These are phyloP conservation scores for maize (Zea mays) DNA, from an alignment of 176 grass and related monocot genomes.

Conservation along the genomic window DNA sequence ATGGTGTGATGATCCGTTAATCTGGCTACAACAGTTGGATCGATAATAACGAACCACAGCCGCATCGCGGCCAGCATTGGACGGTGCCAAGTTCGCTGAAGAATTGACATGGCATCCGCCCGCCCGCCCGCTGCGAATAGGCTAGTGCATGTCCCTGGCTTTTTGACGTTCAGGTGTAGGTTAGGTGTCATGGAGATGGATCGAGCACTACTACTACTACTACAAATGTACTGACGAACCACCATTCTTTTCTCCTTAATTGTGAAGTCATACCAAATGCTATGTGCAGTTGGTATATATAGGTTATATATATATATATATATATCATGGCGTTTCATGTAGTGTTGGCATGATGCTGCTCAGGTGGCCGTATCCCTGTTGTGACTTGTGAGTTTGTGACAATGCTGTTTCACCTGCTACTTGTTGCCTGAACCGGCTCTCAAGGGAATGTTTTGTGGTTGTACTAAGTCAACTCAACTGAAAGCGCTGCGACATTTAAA, in stretches of 20 bases:
- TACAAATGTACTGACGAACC: neutral
- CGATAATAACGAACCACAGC: no score
- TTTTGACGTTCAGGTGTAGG: constrained; percentile 31
- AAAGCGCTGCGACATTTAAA: neutral
- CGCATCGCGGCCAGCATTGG: no score
- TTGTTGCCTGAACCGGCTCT: constrained; percentile 19
- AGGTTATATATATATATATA: no score
- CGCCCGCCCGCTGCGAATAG: neutral
- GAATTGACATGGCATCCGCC: constrained; percentile 42
- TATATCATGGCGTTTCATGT: constrained; percentile 17
- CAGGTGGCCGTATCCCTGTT: neutral
- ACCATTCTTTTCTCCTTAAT: neutral
- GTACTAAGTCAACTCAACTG: neutral
- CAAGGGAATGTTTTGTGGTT: no score
- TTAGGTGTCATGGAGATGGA: constrained; percentile 33
- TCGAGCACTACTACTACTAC: neutral
- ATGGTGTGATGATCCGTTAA: no score
- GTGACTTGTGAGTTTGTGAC: constrained; percentile 30
- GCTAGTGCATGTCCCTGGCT: constrained; percentile 17
- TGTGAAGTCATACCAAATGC: constrained; percentile 18
- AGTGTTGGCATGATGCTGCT: neutral
- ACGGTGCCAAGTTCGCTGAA: constrained; percentile 30
- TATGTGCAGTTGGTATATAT: neutral
- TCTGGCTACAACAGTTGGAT: no score
- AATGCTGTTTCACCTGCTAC: constrained; percentile 39